Percentiles rank a stretch among this genome's conserved stretches.
Conservation (phyloP, 2,329 filamentous ascomycete species). For the Verticillium longisporum region DNA sequence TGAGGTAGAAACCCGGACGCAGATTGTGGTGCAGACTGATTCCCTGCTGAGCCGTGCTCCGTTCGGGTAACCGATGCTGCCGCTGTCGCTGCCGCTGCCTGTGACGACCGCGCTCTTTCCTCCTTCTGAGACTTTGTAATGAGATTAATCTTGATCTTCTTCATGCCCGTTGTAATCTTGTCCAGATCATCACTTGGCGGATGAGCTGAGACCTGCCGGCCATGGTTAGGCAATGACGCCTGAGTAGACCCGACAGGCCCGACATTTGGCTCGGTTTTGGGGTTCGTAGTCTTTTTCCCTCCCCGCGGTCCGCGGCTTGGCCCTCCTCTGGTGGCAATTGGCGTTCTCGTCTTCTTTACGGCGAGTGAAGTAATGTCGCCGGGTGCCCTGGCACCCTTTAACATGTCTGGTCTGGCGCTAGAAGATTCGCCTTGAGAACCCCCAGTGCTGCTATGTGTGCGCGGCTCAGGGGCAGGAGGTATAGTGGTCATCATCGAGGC, state of each 20-base stretch:
- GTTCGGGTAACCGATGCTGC: background rate
- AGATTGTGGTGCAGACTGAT: background rate
- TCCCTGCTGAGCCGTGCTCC: background rate
- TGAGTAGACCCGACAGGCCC: background rate
- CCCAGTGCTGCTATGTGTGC: background rate
- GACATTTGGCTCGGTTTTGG: slow-evolving; percentile 4
- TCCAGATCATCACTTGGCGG: slow-evolving; percentile 37
- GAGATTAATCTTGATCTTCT: slow-evolving; percentile 56
- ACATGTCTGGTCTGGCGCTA: slow-evolving; percentile 26
- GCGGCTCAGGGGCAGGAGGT: background rate
- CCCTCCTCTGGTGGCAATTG: slow-evolving; percentile 37
- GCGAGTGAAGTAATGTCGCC: slow-evolving; percentile 30
- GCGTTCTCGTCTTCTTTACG: slow-evolving; percentile 54
- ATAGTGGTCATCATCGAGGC: slow-evolving; percentile 27
- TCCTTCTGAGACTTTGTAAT: slow-evolving; percentile 53
- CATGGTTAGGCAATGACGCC: background rate
- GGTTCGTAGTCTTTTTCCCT: slow-evolving; percentile 25
- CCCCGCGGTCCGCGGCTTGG: slow-evolving; percentile 22
- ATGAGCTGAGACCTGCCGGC: slow-evolving; percentile 4
- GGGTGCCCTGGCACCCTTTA: slow-evolving; percentile 30
- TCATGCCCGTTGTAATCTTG: slow-evolving; percentile 50
- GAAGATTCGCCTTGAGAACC: background rate
- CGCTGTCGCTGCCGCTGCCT: slow-evolving; percentile 6
- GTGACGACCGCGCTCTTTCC: slow-evolving; percentile 31
- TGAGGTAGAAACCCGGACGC: too few species aligned